phyloP scores from a whole-genome alignment of 495 filamentous ascomycete species.

The Aspergillus haitiensis region DNA sequence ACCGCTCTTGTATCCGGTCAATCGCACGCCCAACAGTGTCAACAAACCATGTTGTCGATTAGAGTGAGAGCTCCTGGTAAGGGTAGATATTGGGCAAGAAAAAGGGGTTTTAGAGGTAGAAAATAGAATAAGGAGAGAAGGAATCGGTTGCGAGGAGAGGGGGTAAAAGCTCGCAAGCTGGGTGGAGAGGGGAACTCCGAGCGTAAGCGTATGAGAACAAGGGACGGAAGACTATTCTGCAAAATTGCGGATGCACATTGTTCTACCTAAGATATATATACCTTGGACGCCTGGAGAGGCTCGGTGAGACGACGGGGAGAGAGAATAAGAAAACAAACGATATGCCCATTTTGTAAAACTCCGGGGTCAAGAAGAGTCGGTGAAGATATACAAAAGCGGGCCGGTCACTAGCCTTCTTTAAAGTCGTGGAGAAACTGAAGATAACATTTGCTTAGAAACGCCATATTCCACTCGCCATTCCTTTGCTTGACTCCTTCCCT shows the following conservation, averaged over 20 bases:
- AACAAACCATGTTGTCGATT: conserved; percentile 19
- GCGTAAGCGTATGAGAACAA: conserved; percentile 19
- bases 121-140: not conserved
- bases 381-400: conserved; percentile 19
- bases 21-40: conserved; percentile 6
- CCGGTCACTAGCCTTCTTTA: conserved; percentile 11
- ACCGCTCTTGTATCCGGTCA: not conserved
- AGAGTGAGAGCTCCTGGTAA: not conserved
- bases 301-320: not conserved
- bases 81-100: conserved; percentile 7
- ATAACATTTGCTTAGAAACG: not conserved
- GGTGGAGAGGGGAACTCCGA: conserved; percentile 17
- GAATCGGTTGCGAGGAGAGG: not conserved
- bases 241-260: not conserved
- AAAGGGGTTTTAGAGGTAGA: not conserved
- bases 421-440: conserved; percentile 9
- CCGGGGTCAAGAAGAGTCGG: conserved; percentile 22
- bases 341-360: conserved; percentile 10
- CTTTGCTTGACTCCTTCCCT: conserved; percentile 3
- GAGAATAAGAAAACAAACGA: conserved; percentile 1
- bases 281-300: not conserved
- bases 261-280: not conserved
- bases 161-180: too few species aligned
- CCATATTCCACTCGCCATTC: not conserved
- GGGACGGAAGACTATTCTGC: not conserved